Evolutionary conservation across 1,139 yeast species (phyloP).

Genomic region (Schwanniomyces etchellsii): DNA sequence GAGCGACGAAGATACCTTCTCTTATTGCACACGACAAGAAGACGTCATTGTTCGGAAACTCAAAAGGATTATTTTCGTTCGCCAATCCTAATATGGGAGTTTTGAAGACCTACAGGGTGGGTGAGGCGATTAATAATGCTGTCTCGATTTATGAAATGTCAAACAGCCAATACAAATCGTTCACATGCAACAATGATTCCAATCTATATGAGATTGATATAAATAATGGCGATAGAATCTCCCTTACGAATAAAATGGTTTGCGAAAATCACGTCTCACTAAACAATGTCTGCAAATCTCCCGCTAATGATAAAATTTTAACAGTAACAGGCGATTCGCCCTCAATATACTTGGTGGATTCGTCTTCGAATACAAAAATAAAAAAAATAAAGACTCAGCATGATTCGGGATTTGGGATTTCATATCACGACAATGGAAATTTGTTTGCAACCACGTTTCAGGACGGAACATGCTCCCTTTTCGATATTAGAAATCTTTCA

Average conservation of each 20-base stretch:
- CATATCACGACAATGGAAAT: conserved; percentile 68
- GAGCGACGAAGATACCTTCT: conserved; percentile 22
- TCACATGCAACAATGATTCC: conserved; percentile 79
- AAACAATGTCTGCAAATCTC: conserved; percentile 33
- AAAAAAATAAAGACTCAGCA: conserved; percentile 47
- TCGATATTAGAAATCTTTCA: conserved; percentile 61
- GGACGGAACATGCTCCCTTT: conserved; percentile 73
- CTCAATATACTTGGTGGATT: conserved; percentile 33
- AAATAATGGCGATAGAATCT: conserved; percentile 37
- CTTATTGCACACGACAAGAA: conserved; percentile 7
- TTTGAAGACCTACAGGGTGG: conserved; percentile 51
- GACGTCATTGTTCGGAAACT: conserved; percentile 15
- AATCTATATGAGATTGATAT: conserved; percentile 63
- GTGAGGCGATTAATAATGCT: conserved; percentile 79
- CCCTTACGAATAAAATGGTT: conserved; percentile 21
- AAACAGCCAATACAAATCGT: conserved; percentile 42
- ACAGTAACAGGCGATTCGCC: conserved; percentile 41
- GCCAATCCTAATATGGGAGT: conserved; percentile 44
- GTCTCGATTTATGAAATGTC: conserved; percentile 51
- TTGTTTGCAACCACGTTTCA: conserved; percentile 80
- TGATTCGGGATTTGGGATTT: conserved; percentile 79
- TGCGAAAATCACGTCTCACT: conserved; percentile 38
- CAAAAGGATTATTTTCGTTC: conserved; percentile 60
- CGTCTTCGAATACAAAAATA: conserved; percentile 16
- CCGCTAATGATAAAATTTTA: conserved; percentile 22